phyloP scores from a whole-genome alignment of 2,329 filamentous ascomycete genomes.

The Fusarium succisae region DNA sequence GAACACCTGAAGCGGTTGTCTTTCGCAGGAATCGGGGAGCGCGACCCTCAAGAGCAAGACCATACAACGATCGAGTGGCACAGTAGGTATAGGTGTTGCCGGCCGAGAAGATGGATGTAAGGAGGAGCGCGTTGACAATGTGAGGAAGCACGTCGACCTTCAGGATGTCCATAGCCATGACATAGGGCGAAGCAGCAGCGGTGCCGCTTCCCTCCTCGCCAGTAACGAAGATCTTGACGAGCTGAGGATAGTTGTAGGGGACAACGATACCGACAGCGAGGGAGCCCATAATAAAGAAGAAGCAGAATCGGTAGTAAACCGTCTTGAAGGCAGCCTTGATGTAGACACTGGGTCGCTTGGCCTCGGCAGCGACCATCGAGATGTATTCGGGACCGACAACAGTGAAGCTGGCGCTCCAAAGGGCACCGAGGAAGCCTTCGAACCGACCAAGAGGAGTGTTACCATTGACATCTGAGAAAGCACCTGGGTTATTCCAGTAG shows the following conservation, averaged over 20 bases:
- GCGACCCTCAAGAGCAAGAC: slow-evolving; percentile 60
- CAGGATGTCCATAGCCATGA: slow-evolving; percentile 69
- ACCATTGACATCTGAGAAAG: slow-evolving; percentile 61
- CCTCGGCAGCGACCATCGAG: slow-evolving; percentile 74
- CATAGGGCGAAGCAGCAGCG: slow-evolving; percentile 69
- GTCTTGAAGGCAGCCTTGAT: slow-evolving; percentile 77
- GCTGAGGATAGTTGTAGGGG: slow-evolving; percentile 68
- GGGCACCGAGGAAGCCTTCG: slow-evolving; percentile 73
- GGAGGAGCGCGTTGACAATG: slow-evolving; percentile 64
- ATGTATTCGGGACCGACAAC: slow-evolving; percentile 76
- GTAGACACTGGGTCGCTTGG: slow-evolving; percentile 68
- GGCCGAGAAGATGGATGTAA: slow-evolving; percentile 56
- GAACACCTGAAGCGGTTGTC: slow-evolving; percentile 69
- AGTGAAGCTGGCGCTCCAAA: slow-evolving; percentile 72
- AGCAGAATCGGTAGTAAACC: slow-evolving; percentile 75
- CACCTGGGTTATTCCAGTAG: slow-evolving; percentile 63
- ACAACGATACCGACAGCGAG: slow-evolving; percentile 73
- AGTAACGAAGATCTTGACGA: slow-evolving; percentile 59
- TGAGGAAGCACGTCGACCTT: slow-evolving; percentile 63
- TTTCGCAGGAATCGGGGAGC: slow-evolving; percentile 63
- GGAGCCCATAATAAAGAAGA: slow-evolving; percentile 77
- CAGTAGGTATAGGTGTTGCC: slow-evolving; percentile 64
- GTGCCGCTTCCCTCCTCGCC: slow-evolving; percentile 50
- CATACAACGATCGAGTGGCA: slow-evolving; percentile 60
- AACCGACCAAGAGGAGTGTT: slow-evolving; percentile 71